Base-by-base conservation (phyloP, 1,284 basidiomycete genomes). In the Boletus semigastroideus region DNA sequence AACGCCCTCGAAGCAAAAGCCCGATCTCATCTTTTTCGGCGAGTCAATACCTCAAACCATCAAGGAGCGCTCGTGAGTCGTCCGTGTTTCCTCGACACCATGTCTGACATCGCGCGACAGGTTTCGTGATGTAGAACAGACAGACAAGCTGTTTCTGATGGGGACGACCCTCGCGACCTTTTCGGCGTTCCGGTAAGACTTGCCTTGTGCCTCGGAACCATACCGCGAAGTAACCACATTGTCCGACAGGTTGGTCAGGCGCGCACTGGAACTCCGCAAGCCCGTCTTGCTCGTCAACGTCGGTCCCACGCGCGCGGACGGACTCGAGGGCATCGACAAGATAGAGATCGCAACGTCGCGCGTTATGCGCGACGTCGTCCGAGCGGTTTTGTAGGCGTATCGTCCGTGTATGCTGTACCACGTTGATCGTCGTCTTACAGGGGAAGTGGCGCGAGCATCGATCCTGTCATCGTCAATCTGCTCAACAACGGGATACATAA, bases 81-180 rank as follows among this genome's bases (percentile, higher is more conserved):
- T 30, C 42, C 22, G 12, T 6, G 12, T 25, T 5, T 19, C 40
- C 39, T 13, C 42, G 20, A 8, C 37, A 31, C 28, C 47, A 17
- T 52, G 27, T 42, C 31, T 41, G 37, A 19, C 43, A 7, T 37
- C 33, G 19, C 31, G 1, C 17, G 27, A 33, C 54, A 90, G 90
- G 25, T 85, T 83, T 60, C 62, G 66, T 13, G 76, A 86, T 42
- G 68, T 96, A 16, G 80, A 86, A 54, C 60, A 71, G 3, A 76
- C 82, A 8, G 86, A 88, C 47, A 77, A 82, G 44, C 69, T 97
- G 1, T 80, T 97, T 48, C 73, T 95, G 41, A 72, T 96, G 36
- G 94, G 94, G 30, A 94, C 92, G 0, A 93, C 91, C 0, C 79
- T 97, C 13, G 93, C 94, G 2, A 97, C 94, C 0, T 96, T 90